A percentile compares a stretch with the other conserved stretches of the same genome.
These are phyloP conservation scores for Pyracantha coccinea DNA, from an alignment of 331 rosid species.

Conservation along the genomic window DNA sequence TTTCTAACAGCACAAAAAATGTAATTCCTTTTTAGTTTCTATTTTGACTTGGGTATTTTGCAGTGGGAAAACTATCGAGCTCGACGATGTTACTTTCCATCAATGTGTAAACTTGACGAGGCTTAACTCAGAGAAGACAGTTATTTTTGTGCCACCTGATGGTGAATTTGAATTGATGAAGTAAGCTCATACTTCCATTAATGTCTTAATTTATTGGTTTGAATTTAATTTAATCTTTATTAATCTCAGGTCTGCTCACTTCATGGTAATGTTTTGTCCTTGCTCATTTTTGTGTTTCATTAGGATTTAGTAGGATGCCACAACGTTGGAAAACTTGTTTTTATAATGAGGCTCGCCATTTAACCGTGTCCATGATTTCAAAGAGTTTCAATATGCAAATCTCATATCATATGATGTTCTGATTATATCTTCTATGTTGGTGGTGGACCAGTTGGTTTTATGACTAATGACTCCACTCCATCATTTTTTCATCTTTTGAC, in stretches of 20 bases:
- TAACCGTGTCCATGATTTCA: not conserved
- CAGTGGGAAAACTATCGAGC: constrained; percentile 98
- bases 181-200: constrained; percentile 35
- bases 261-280: not conserved
- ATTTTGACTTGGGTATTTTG: constrained; percentile 21
- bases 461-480: not conserved
- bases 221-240: not conserved
- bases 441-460: not conserved
- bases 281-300: not conserved
- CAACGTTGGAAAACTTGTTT: not conserved
- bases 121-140: constrained; percentile 96
- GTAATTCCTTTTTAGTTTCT: not conserved
- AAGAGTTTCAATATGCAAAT: not conserved
- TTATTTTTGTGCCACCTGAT: constrained; percentile 97
- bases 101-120: constrained; percentile 99
- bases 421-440: not conserved
- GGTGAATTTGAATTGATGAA: constrained; percentile 99
- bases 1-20: not conserved
- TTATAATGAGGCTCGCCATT: not conserved
- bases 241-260: not conserved
- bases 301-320: not conserved
- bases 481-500: not conserved
- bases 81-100: constrained; percentile 96
- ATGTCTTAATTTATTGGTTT: not conserved
- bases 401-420: not conserved